These are phyloP conservation scores for Aureobasidium leucospermi DNA, from an alignment of 2,329 filamentous ascomycete genomes.

Conservation along the genomic window DNA sequence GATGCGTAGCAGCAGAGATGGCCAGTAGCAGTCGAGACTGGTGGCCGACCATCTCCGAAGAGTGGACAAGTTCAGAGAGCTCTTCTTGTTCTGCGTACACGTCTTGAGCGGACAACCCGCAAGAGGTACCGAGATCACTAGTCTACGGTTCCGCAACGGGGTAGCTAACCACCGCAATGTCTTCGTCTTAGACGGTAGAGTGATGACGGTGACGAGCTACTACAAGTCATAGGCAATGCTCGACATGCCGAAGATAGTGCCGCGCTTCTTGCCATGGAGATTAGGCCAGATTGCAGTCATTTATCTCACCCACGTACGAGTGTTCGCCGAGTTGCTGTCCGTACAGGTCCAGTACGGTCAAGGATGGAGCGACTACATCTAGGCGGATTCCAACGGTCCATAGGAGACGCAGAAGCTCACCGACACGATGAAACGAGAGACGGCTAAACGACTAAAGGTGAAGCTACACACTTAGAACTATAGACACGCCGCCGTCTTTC, in stretches of 20 bases:
- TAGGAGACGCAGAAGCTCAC: not conserved
- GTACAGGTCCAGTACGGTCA: not conserved
- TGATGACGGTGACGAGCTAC: constrained; percentile 21
- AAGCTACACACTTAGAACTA: not conserved
- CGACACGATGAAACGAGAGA: not conserved
- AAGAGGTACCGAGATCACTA: constrained; percentile 19
- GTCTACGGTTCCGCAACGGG: constrained; percentile 18
- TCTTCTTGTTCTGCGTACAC: constrained; percentile 18
- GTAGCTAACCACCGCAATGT: constrained; percentile 20
- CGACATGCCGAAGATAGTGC: constrained; percentile 23
- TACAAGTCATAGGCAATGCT: constrained; percentile 22
- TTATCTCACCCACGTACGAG: constrained; percentile 21
- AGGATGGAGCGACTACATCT: not conserved
- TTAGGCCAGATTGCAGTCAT: constrained; percentile 20
- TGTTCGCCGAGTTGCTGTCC: not conserved
- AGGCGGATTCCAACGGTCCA: not conserved
- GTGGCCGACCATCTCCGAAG: constrained; percentile 14
- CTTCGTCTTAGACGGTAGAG: constrained; percentile 18
- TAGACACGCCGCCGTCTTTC: not conserved
- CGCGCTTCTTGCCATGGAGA: constrained; percentile 19
- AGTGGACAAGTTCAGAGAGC: constrained; percentile 16
- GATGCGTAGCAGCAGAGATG: not conserved
- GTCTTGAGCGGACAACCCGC: constrained; percentile 15
- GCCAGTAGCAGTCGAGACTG: constrained; percentile 2
- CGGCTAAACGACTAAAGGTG: not conserved